phyloP scores from a whole-genome alignment of 2,329 filamentous ascomycete genomes.

The Camptophora hylomeconis region DNA sequence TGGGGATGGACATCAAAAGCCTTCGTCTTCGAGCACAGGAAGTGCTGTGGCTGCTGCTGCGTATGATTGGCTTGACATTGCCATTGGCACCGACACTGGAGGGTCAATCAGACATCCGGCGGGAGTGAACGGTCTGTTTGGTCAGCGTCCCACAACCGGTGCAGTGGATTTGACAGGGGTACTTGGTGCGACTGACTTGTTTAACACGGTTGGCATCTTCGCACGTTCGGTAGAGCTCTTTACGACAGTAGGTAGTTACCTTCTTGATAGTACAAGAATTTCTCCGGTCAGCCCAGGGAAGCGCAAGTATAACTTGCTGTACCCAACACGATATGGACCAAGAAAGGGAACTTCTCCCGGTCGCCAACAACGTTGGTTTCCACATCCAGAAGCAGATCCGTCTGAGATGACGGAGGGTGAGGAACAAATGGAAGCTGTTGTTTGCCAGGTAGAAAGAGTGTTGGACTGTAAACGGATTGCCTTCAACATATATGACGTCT shows the following conservation, averaged over 20 bases:
- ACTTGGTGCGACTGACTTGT: slow-evolving; percentile 25
- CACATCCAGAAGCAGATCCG: slow-evolving; percentile 16
- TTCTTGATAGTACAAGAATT: slow-evolving; percentile 4
- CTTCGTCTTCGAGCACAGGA: slow-evolving; percentile 18
- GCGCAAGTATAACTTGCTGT: slow-evolving; percentile 14
- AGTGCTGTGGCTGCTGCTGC: slow-evolving; percentile 19
- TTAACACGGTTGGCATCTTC: slow-evolving; percentile 22
- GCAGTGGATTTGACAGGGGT: slow-evolving; percentile 34
- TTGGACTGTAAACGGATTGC: slow-evolving; percentile 17
- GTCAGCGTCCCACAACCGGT: slow-evolving; percentile 33
- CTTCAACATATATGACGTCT: slow-evolving; percentile 19
- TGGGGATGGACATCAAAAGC: slow-evolving; percentile 24
- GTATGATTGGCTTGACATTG: slow-evolving; percentile 24
- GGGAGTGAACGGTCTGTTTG: slow-evolving; percentile 30
- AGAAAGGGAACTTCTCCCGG: too few relatives aligned
- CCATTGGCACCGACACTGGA: slow-evolving; percentile 21
- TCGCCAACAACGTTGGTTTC: slow-evolving; percentile 17
- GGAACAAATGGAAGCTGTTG: slow-evolving; percentile 16
- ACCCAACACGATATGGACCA: slow-evolving; percentile 15
- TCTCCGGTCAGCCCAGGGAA: neutral
- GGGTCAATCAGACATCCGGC: slow-evolving; percentile 37
- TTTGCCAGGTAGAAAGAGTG: slow-evolving; percentile 17
- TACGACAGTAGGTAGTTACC: slow-evolving; percentile 8
- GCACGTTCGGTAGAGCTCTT: slow-evolving; percentile 18
- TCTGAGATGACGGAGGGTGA: slow-evolving; percentile 16